Evolutionary conservation across 305 asterid species (phyloP), one percentile per base, ranked within the genome.

Genomic region (Rubia tinctorum): DNA sequence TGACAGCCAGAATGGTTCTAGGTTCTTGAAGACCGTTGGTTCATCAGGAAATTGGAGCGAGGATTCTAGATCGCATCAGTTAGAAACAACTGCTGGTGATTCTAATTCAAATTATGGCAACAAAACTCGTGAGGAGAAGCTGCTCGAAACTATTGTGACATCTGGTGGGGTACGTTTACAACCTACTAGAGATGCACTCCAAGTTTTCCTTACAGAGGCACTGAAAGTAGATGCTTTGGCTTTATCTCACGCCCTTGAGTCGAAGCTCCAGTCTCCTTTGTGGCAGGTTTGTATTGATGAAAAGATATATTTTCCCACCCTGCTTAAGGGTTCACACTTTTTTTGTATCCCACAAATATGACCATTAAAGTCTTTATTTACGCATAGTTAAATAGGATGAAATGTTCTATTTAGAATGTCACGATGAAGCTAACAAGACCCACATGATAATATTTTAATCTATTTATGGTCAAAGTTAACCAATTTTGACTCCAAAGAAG

Each of bases 91-190:
- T 70, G 84, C 78, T 72, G 87, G 79, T 49, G 85, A 76, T 71
- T 78, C 90, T 22, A 82, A 75, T 72, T 75, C 85, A 66, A 78
- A 83, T 74, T 82, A 79, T 44, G 76, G 87, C 72, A 92, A 79
- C 75, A 95, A 89, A 82, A 86, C 88, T 76, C 96, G 93, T 39
- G 99, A 95, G 77, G 94, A 92, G 83, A 92, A 86, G 86, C 78
- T 92, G 77, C 72, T 95, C 71, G 99, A 95, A 83, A 88, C 97
- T 69, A 80, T 92, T 78, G 98, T 91, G 77, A 89, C 99, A 44
- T 85, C 96, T 71, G 93, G 96, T 81, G 99, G 99, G 73, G 96
- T 95, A 75, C 97, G 99, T 72, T 71, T 92, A 78, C 99, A 95
- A 84, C 99, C 99, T 69, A 88, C 98, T 40, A 89, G 99, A 68